Evolutionary conservation across 2,329 filamentous ascomycete genomes (phyloP).

Genomic region (Cladophialophora psammophila): DNA sequence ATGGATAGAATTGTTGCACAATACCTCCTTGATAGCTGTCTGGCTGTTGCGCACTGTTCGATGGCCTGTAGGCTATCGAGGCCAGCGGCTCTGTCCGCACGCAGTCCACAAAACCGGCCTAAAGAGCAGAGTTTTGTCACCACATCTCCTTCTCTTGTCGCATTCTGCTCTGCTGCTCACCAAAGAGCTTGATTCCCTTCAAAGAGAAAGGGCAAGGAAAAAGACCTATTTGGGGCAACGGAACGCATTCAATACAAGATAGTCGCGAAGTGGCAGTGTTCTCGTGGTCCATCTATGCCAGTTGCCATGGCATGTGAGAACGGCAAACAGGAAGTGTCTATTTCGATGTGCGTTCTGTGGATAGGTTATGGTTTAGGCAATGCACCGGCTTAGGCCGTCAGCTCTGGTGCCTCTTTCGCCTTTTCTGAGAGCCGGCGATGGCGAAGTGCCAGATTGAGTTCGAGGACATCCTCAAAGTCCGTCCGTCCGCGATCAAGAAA

Average conservation of each 20-base stretch:
- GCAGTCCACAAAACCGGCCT: conserved; percentile 20
- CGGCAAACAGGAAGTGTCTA: conserved; percentile 21
- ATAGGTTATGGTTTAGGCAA: not conserved
- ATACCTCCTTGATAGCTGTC: conserved; percentile 8
- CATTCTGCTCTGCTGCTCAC: conserved; percentile 12
- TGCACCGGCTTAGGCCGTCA: not conserved
- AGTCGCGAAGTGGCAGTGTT: conserved; percentile 20
- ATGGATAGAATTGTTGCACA: conserved; percentile 27
- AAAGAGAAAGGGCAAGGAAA: not conserved
- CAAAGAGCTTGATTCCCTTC: not conserved
- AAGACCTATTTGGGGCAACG: conserved; percentile 16
- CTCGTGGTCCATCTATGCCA: conserved; percentile 17
- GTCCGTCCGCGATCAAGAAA: conserved; percentile 3
- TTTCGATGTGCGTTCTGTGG: conserved; percentile 4
- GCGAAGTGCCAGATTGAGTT: not conserved
- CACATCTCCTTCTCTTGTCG: conserved; percentile 12
- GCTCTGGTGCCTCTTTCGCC: not conserved
- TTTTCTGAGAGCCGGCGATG: not conserved
- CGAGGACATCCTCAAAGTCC: not conserved
- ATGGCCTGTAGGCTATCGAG: conserved; percentile 9
- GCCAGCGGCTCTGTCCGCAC: conserved; percentile 24
- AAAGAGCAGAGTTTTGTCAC: conserved; percentile 11
- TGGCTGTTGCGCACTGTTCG: not conserved
- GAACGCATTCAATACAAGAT: conserved; percentile 7
- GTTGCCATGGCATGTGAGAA: conserved; percentile 11